phyloP scores from a whole-genome alignment of 768 basidiomycete species.

The Tulasnella sp. region DNA sequence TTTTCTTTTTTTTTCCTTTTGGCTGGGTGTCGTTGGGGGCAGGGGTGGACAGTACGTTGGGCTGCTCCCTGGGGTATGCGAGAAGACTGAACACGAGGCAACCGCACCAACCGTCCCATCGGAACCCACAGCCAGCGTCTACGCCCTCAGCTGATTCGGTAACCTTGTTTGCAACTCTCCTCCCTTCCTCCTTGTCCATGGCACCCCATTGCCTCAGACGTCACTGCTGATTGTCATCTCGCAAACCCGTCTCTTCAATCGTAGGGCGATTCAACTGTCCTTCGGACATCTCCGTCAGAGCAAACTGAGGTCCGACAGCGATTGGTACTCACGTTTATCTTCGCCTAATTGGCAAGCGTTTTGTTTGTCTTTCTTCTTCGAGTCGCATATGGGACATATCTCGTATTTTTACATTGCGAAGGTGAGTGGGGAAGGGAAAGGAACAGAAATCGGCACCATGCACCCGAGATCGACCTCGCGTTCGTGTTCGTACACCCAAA shows the following conservation, averaged over 20 bases:
- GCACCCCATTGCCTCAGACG: background rate
- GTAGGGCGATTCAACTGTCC: background rate
- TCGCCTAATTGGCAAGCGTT: slow-evolving; percentile 5
- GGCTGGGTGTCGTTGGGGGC: background rate
- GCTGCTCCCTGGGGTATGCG: slow-evolving; percentile 9
- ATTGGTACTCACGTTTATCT: slow-evolving; percentile 10
- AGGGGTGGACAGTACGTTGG: background rate
- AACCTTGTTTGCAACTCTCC: background rate
- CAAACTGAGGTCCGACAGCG: slow-evolving; percentile 9
- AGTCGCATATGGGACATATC: background rate
- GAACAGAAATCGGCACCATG: background rate
- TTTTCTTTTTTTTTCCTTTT: background rate
- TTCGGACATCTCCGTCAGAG: background rate
- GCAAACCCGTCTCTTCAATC: background rate
- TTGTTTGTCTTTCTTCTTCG: background rate
- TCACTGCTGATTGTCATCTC: background rate
- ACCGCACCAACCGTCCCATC: background rate
- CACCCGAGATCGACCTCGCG: background rate
- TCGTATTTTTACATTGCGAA: slow-evolving; percentile 10
- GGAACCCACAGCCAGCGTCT: slow-evolving; percentile 13
- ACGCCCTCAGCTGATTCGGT: slow-evolving; percentile 14
- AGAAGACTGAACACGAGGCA: slow-evolving; percentile 11
- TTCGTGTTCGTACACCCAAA: background rate
- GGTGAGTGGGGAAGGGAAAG: background rate
- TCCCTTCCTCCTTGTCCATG: background rate